Conservation (phyloP, 495 filamentous ascomycete genomes). For the Clavariopsis aquatica region DNA sequence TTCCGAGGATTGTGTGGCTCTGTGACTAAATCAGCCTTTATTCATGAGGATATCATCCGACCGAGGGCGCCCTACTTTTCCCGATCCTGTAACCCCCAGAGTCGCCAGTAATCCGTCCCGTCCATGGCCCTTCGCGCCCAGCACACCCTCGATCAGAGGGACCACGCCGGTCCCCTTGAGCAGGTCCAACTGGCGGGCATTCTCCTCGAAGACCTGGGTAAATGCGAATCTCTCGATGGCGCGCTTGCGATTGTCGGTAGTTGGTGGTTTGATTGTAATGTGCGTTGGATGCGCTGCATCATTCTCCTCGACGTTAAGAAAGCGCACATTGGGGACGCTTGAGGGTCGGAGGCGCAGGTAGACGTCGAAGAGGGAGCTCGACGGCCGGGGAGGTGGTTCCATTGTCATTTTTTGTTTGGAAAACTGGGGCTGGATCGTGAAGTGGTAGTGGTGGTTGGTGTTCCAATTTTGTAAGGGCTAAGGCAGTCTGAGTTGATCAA, state of each 20-base stretch:
- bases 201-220: conserved; percentile 88
- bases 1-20: conserved; percentile 97
- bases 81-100: conserved; percentile 90
- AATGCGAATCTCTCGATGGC: conserved; percentile 93
- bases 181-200: conserved; percentile 77
- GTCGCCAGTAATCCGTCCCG: conserved; percentile 90
- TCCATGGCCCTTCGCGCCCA: conserved; percentile 69
- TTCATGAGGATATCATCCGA: neutral
- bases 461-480: conserved; percentile 2
- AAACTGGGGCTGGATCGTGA: neutral
- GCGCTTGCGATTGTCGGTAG: conserved; percentile 68
- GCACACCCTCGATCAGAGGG: conserved; percentile 72
- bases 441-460: conserved; percentile 11
- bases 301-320: conserved; percentile 70
- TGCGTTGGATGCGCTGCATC: conserved; percentile 62
- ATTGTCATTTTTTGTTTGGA: conserved; percentile 31
- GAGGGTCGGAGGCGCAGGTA: conserved; percentile 87
- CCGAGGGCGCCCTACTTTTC: conserved; percentile 67
- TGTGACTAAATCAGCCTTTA: conserved; percentile 43
- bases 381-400: conserved; percentile 45
- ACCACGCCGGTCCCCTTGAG: conserved; percentile 81
- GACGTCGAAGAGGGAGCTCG: conserved; percentile 80
- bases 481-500: conserved; percentile 13
- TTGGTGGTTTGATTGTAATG: conserved; percentile 84
- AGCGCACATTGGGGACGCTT: conserved; percentile 53